Base-by-base conservation (phyloP, 768 basidiomycete genomes). In the Tylopilus rubrobrunneus region DNA sequence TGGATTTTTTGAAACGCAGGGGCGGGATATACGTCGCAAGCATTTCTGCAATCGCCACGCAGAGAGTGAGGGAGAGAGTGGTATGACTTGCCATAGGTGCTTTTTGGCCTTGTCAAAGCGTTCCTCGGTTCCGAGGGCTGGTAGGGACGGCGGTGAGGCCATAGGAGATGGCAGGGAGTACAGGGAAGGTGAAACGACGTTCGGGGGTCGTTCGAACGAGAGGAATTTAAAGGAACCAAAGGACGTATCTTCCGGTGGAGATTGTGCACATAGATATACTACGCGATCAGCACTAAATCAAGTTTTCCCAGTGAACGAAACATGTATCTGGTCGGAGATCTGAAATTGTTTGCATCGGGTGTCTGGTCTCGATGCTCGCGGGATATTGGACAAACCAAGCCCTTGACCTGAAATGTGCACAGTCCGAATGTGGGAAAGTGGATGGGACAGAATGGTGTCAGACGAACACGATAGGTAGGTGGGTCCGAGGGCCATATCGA, bases 191-290 rank as follows among this genome's bases (percentile, higher is more conserved):
- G 61, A 61, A 53, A 60, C 58, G 61, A 63, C 47, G 65, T 61
- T 58, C 52, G 50, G 48, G 53, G 58, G 68, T 57, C 49, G 58
- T 56, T 61, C 58, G 52, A 50, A 61, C 54, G 57, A 53, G 51
- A 55, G 63, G 64, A 56, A 61, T 67, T 68, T 69, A 71, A 69
- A 67, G 56, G 67, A 61, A 54, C 34, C 49, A 65, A 54, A 48
- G 61, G 61, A 52, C 50, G 47, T 54, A 56, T 64, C 66, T 62
- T 51, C 60, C 66, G 67, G 69, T 69, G 57, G 67, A 68, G 65
- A 69, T 71, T 71, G 63, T 70, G 64, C 62, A 70, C 67, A 67
- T 70, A 72, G 70, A 72, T 72, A 70, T 67, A 71, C 67, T 69
- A 72, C 69, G 69, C 61, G 69, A 70, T 72, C 69, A 72, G 61